Evolutionary conservation across 805 yeast species (phyloP).

Genomic region (Hanseniaspora mollemarum): DNA sequence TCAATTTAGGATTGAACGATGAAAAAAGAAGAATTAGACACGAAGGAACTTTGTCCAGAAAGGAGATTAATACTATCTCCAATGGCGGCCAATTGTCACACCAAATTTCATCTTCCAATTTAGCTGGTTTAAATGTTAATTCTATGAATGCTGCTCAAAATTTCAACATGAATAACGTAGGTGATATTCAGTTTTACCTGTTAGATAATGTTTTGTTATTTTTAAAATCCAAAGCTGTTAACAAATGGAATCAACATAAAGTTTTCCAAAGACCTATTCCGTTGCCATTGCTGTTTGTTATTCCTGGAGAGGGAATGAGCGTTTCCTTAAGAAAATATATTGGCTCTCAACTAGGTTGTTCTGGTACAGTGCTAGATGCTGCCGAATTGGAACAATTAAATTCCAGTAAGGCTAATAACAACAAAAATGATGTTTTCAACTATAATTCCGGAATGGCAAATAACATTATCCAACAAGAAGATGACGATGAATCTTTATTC

Average conservation of each 20-base stretch:
- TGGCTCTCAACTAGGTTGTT: conserved; percentile 27
- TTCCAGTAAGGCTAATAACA: conserved; percentile 10
- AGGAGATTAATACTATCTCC: conserved; percentile 20
- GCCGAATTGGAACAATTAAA: conserved; percentile 17
- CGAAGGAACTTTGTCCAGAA: conserved; percentile 30
- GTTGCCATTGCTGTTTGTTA: conserved; percentile 58
- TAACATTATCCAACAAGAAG: not conserved
- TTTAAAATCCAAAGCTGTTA: conserved; percentile 73
- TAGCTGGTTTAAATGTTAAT: conserved; percentile 19
- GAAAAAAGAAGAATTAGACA: conserved; percentile 60
- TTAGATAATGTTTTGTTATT: conserved; percentile 81
- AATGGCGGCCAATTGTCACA: not conserved
- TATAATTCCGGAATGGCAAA: conserved; percentile 14
- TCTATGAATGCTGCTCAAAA: conserved; percentile 20
- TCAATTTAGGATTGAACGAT: conserved; percentile 71
- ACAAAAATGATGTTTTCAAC: conserved; percentile 11
- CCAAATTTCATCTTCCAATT: not conserved
- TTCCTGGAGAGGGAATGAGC: conserved; percentile 72
- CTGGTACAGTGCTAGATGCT: conserved; percentile 25
- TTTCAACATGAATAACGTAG: conserved; percentile 24
- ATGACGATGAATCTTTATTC: not conserved
- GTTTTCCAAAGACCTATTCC: conserved; percentile 86
- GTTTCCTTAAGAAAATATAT: conserved; percentile 37
- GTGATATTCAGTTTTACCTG: conserved; percentile 73
- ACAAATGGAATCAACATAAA: conserved; percentile 80